phyloP scores from a whole-genome alignment of 306 rosid species.

The Ormosia semicastrata region DNA sequence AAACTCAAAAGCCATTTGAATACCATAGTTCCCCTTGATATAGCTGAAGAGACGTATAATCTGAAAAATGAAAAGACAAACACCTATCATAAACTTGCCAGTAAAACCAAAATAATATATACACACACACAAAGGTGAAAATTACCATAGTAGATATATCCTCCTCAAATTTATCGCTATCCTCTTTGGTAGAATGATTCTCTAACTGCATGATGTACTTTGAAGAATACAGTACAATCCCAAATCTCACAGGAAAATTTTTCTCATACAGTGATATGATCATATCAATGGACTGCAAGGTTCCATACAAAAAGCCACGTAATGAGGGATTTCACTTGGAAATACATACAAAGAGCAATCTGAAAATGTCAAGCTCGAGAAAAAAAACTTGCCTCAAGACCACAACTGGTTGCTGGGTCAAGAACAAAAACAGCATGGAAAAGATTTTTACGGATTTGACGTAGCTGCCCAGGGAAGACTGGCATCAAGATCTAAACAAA shows the following conservation, averaged over 20 bases:
- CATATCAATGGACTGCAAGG: constrained; percentile 83
- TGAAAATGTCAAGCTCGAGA: constrained; percentile 20
- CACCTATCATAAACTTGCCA: constrained; percentile 17
- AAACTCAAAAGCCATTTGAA: constrained; percentile 81
- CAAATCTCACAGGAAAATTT: constrained; percentile 84
- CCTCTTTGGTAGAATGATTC: constrained; percentile 41
- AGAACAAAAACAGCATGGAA: constrained; percentile 83
- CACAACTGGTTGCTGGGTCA: constrained; percentile 83
- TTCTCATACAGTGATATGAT: constrained; percentile 73
- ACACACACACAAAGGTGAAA: constrained; percentile 18
- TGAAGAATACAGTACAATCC: constrained; percentile 85
- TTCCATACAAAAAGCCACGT: constrained; percentile 25
- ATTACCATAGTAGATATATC: constrained; percentile 76
- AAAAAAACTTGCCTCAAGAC: constrained; percentile 77
- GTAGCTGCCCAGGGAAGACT: constrained; percentile 93
- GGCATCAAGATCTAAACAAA: constrained; percentile 88
- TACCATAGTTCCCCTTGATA: constrained; percentile 73
- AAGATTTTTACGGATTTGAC: constrained; percentile 92
- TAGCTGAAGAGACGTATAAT: constrained; percentile 76
- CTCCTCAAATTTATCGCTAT: constrained; percentile 46
- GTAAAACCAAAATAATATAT: background rate
- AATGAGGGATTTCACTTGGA: constrained; percentile 24
- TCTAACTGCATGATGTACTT: constrained; percentile 60
- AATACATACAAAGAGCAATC: constrained; percentile 22
- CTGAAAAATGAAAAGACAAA: constrained; percentile 53